Evolutionary conservation across 1,284 basidiomycete species (phyloP).

Genomic region (Pseudozyma pruni): DNA sequence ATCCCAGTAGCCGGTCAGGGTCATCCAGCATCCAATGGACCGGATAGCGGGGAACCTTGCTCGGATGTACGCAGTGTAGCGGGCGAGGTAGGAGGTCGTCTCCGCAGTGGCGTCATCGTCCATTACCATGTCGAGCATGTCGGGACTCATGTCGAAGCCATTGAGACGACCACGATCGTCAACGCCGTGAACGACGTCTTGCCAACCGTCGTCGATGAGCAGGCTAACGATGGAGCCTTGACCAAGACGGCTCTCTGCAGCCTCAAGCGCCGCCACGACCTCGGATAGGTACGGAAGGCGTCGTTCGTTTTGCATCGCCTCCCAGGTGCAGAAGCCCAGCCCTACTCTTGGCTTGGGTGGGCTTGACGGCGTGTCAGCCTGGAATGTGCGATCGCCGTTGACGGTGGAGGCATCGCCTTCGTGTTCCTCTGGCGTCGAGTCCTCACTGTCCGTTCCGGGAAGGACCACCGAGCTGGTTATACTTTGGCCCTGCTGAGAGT

Average conservation of each 20-base stretch:
- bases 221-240: constrained; percentile 26
- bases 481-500: constrained; percentile 1
- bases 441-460: constrained; percentile 1
- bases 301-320: constrained; percentile 34
- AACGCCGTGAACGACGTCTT: constrained; percentile 15
- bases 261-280: constrained; percentile 31
- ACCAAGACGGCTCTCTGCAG: constrained; percentile 23
- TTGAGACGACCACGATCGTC: constrained; percentile 32
- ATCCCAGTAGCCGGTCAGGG: constrained; percentile 47
- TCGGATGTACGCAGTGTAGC: constrained; percentile 25
- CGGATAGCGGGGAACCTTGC: constrained; percentile 31
- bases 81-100: constrained; percentile 7
- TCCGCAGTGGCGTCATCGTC: neutral
- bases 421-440: neutral
- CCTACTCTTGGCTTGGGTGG: constrained; percentile 11
- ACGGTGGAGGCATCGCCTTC: constrained; percentile 16
- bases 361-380: neutral
- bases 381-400: constrained; percentile 19
- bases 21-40: constrained; percentile 44
- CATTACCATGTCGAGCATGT: constrained; percentile 20
- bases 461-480: constrained; percentile 15
- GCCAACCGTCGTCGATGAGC: constrained; percentile 51
- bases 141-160: constrained; percentile 30
- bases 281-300: constrained; percentile 34
- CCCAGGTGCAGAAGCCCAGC: constrained; percentile 49